phyloP scores from a whole-genome alignment of 2,329 filamentous ascomycete species.

The Cercospora brassicicola region DNA sequence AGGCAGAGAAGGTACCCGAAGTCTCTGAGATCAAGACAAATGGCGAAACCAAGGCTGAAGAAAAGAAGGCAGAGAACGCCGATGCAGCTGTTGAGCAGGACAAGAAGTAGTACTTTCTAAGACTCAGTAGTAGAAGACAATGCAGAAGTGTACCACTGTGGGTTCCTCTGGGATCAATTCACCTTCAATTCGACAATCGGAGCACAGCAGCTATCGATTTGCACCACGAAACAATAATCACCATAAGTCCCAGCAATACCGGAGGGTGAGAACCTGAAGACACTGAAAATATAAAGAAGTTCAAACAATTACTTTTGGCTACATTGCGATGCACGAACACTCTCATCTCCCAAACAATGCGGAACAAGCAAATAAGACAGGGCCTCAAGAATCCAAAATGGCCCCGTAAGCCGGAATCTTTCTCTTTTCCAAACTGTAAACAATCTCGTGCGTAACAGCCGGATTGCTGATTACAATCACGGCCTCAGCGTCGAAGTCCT shows the following conservation, averaged over 20 bases:
- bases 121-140: not conserved
- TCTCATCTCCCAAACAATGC: not conserved
- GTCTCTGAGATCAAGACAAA: not conserved
- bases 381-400: slow-evolving; percentile 63
- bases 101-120: slow-evolving; percentile 1
- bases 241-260: not conserved
- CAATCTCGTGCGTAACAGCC: slow-evolving; percentile 64
- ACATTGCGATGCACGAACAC: not conserved
- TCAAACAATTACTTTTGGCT: not conserved
- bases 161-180: slow-evolving; percentile 7
- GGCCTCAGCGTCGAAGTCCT: slow-evolving; percentile 58
- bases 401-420: slow-evolving; percentile 70
- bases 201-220: not conserved
- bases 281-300: not conserved
- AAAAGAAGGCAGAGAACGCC: not conserved
- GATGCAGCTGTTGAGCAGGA: not conserved
- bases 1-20: not conserved
- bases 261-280: not conserved
- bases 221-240: not conserved
- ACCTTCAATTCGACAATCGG: not conserved
- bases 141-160: slow-evolving; percentile 1
- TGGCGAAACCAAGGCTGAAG: not conserved
- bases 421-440: slow-evolving; percentile 66
- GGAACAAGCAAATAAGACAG: not conserved
- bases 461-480: slow-evolving; percentile 74